These are phyloP conservation scores for Quercus lobata DNA, from an alignment of 331 rosid genomes.

Conservation along the genomic window DNA sequence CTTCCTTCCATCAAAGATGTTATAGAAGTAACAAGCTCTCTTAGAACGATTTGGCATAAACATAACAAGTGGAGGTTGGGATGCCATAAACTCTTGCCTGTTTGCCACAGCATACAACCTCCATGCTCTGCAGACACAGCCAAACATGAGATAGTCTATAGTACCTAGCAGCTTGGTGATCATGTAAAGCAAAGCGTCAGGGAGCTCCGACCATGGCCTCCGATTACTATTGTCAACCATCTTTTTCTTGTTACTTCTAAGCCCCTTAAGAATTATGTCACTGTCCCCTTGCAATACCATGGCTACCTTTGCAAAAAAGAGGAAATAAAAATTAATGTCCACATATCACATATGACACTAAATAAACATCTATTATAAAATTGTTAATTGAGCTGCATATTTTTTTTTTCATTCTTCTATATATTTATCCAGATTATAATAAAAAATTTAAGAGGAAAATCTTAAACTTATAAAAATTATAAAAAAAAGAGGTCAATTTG, in stretches of 20 bases:
- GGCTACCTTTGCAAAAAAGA: too few relatives aligned
- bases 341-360: too few relatives aligned
- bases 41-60: not conserved
- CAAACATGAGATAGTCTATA: not conserved
- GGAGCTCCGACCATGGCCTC: not conserved
- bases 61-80: not conserved
- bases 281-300: not conserved
- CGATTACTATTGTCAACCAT: not conserved
- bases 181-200: not conserved
- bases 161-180: too few relatives aligned
- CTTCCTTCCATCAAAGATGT: not conserved
- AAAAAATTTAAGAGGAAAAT: too few relatives aligned
- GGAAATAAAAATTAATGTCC: too few relatives aligned
- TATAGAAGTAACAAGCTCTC: not conserved
- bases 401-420: too few relatives aligned
- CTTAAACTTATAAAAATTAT: too few relatives aligned
- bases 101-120: not conserved
- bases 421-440: too few relatives aligned
- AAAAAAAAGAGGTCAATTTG: too few relatives aligned
- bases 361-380: too few relatives aligned
- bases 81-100: not conserved
- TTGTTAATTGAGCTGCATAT: too few relatives aligned
- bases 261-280: not conserved
- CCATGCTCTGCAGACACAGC: not conserved
- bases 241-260: not conserved